phyloP scores from a whole-genome alignment of 1,139 yeast genomes.

The Lodderomyces beijingensis region DNA sequence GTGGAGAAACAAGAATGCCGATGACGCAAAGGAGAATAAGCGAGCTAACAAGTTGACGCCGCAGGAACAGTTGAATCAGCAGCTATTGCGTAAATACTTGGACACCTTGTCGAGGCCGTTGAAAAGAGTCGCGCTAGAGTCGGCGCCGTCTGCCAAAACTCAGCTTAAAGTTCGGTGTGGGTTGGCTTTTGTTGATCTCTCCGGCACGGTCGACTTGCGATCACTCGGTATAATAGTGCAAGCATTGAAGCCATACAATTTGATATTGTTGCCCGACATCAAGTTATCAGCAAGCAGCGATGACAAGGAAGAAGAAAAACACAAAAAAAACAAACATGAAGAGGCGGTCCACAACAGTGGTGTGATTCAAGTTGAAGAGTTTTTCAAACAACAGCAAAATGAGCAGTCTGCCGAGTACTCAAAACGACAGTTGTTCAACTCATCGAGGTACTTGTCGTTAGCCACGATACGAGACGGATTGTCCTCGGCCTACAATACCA shows the following conservation, averaged over 20 bases:
- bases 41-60: constrained; percentile 35
- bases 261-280: constrained; percentile 54
- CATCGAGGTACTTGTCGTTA: constrained; percentile 32
- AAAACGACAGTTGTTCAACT: constrained; percentile 20
- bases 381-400: constrained; percentile 31
- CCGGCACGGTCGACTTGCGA: constrained; percentile 81
- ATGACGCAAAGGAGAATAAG: constrained; percentile 9
- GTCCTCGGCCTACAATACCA: constrained; percentile 17
- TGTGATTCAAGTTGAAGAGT: constrained; percentile 22
- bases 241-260: constrained; percentile 71
- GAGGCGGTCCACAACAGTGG: no score
- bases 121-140: constrained; percentile 28
- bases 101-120: constrained; percentile 61
- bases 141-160: constrained; percentile 16
- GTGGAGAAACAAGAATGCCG: constrained; percentile 11
- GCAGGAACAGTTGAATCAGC: constrained; percentile 41
- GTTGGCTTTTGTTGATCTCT: constrained; percentile 72
- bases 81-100: constrained; percentile 41
- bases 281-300: constrained; percentile 21
- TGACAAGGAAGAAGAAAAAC: neutral
- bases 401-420: constrained; percentile 22
- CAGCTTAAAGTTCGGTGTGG: constrained; percentile 61
- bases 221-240: constrained; percentile 79
- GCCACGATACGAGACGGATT: constrained; percentile 31
- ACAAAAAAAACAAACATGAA: no score